Percentiles rank a stretch among this genome's conserved stretches.
phyloP scores from a whole-genome alignment of 495 filamentous ascomycete genomes.

The Aspergillus baeticus region DNA sequence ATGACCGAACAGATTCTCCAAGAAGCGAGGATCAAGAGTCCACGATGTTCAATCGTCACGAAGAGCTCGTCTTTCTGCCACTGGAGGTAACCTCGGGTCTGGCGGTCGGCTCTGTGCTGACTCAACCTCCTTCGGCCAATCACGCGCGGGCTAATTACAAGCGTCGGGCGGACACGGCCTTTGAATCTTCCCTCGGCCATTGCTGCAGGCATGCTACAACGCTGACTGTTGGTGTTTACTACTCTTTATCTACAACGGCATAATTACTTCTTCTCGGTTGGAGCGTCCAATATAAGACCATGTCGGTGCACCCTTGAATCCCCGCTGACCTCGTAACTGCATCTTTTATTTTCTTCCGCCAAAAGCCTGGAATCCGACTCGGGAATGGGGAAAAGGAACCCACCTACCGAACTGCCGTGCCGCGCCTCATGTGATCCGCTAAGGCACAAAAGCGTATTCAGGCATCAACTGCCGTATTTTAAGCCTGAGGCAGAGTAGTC shows the following conservation, averaged over 20 bases:
- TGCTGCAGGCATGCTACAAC: background rate
- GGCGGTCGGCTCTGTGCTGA: constrained; percentile 36
- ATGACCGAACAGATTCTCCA: constrained; percentile 16
- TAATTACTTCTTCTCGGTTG: too few relatives aligned
- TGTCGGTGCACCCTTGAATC: background rate
- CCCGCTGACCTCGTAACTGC: background rate
- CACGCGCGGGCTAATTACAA: constrained; percentile 40
- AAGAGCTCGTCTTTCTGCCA: constrained; percentile 17
- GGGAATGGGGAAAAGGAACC: constrained; percentile 11
- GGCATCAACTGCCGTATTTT: constrained; percentile 1
- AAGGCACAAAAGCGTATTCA: constrained; percentile 5
- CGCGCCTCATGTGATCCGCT: constrained; percentile 13
- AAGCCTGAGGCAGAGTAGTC: constrained; percentile 5
- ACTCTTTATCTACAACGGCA: background rate
- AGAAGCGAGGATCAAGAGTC: constrained; percentile 32
- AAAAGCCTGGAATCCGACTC: background rate
- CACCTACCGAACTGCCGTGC: constrained; percentile 11
- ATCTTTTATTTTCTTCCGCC: background rate
- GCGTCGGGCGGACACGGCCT: constrained; percentile 48
- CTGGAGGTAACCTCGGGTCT: constrained; percentile 45
- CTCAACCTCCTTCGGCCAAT: constrained; percentile 37
- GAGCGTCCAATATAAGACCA: background rate
- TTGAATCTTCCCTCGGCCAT: background rate
- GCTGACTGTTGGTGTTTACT: too few relatives aligned
- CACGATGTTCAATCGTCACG: constrained; percentile 30